These are phyloP conservation scores for Aechmea fasciata DNA, from an alignment of 176 grass and related monocot genomes.

Conservation along the genomic window DNA sequence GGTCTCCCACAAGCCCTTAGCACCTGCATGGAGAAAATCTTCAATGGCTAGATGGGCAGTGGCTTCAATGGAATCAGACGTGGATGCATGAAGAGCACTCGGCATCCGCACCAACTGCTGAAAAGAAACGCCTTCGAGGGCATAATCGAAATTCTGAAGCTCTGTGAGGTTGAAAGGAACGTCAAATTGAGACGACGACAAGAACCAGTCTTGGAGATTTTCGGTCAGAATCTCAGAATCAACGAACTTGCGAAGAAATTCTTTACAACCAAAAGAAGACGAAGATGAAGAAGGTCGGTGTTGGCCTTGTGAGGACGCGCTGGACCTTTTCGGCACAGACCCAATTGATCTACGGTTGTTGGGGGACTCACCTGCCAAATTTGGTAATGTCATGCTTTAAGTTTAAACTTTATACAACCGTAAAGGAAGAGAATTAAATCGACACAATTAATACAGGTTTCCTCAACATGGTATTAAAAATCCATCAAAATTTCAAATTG, in stretches of 20 bases:
- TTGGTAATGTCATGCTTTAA: slow-evolving; percentile 5
- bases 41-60: slow-evolving; percentile 81
- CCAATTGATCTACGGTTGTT: slow-evolving; percentile 47
- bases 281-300: slow-evolving; percentile 52
- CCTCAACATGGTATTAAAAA: not conserved
- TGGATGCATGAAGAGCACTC: slow-evolving; percentile 65
- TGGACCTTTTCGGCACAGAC: slow-evolving; percentile 41
- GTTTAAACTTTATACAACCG: not conserved
- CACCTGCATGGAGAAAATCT: slow-evolving; percentile 80
- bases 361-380: slow-evolving; percentile 52
- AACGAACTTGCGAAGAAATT: slow-evolving; percentile 87
- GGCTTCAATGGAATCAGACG: slow-evolving; percentile 70
- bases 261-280: slow-evolving; percentile 67
- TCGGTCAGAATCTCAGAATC: slow-evolving; percentile 73
- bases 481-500: too few relatives aligned
- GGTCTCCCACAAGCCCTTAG: slow-evolving; percentile 86
- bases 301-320: slow-evolving; percentile 30
- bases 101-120: slow-evolving; percentile 90
- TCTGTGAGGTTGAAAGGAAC: slow-evolving; percentile 63
- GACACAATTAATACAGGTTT: not conserved
- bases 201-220: slow-evolving; percentile 79
- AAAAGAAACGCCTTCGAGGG: slow-evolving; percentile 79
- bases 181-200: slow-evolving; percentile 52
- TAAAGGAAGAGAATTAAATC: not conserved
- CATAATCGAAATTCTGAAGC: slow-evolving; percentile 88